phyloP scores from a whole-genome alignment of 208 protist genomes.

The Entamoeba invadens region DNA sequence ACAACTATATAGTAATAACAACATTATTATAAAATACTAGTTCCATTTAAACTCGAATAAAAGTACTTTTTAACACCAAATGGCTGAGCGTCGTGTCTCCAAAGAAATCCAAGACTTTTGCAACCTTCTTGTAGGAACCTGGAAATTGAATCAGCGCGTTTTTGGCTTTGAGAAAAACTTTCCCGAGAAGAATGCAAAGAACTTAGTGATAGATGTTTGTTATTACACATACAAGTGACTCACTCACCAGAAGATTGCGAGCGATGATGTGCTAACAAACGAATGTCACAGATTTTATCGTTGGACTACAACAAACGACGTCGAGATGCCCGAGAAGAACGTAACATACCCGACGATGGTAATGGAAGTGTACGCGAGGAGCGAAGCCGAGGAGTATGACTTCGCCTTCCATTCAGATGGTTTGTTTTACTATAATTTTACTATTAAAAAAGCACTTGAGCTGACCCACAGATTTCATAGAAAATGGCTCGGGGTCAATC shows the following conservation, averaged over 20 bases:
- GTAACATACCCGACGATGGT: not conserved
- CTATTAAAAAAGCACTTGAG: not conserved
- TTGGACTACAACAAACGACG: not conserved
- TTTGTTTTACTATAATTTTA: not conserved
- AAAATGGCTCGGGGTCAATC: not conserved
- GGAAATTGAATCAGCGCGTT: not conserved
- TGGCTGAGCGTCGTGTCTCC: not conserved
- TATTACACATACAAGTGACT: not conserved
- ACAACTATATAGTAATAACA: too few species aligned
- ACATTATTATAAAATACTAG: too few species aligned
- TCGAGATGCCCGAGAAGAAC: not conserved
- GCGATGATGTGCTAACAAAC: not conserved
- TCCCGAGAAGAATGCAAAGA: not conserved
- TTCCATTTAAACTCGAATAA: too few species aligned
- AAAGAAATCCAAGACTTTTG: not conserved
- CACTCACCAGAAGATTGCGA: not conserved
- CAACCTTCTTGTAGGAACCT: not conserved
- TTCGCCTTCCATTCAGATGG: not conserved
- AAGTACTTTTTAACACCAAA: too few species aligned
- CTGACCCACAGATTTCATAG: not conserved
- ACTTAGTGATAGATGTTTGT: not conserved
- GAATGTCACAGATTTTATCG: not conserved
- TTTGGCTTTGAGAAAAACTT: not conserved
- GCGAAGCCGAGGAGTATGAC: not conserved
- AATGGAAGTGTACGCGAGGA: not conserved